Percentiles rank a stretch among this genome's conserved stretches.
Conservation (phyloP, 1,284 basidiomycete species). For the Malassezia slooffiae region DNA sequence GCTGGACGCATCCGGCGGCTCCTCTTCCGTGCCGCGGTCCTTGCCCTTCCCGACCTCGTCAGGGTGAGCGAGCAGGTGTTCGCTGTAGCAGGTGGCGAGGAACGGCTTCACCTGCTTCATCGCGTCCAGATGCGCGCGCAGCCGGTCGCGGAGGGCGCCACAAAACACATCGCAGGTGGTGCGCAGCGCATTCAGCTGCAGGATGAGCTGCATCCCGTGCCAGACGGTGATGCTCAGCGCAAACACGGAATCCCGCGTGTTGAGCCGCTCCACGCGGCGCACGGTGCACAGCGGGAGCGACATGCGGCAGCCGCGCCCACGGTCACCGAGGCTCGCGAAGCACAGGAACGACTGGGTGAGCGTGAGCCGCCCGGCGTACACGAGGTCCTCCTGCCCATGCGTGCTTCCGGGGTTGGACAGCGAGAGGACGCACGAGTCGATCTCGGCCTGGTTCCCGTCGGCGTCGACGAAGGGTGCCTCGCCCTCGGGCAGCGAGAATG, state of each 20-base stretch:
- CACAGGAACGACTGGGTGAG: constrained; percentile 80
- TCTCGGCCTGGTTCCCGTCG: constrained; percentile 21
- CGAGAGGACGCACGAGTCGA: constrained; percentile 38
- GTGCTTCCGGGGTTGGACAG: constrained; percentile 28
- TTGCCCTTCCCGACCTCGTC: constrained; percentile 10
- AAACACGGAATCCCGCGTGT: constrained; percentile 62
- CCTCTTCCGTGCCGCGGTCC: constrained; percentile 8
- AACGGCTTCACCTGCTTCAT: constrained; percentile 92
- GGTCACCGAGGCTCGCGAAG: constrained; percentile 81
- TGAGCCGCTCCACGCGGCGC: constrained; percentile 73
- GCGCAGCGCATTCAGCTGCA: constrained; percentile 88
- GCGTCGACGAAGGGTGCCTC: constrained; percentile 29
- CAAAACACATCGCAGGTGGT: constrained; percentile 93
- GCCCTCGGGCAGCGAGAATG: constrained; percentile 32
- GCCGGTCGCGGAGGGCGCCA: constrained; percentile 69
- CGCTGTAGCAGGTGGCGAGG: constrained; percentile 84
- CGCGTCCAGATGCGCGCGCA: constrained; percentile 61
- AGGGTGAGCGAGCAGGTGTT: constrained; percentile 57
- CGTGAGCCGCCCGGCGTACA: constrained; percentile 62
- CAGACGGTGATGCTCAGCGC: constrained; percentile 86
- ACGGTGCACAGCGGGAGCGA: constrained; percentile 86
- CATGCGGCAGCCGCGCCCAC: constrained; percentile 67
- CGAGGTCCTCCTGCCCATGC: constrained; percentile 34
- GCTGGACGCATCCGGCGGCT: not conserved
- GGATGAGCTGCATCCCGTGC: constrained; percentile 88